Evolutionary conservation across 2,329 filamentous ascomycete genomes (phyloP), one percentile per base, ranked within the genome.

Genomic region (Fonsecaea pedrosoi): DNA sequence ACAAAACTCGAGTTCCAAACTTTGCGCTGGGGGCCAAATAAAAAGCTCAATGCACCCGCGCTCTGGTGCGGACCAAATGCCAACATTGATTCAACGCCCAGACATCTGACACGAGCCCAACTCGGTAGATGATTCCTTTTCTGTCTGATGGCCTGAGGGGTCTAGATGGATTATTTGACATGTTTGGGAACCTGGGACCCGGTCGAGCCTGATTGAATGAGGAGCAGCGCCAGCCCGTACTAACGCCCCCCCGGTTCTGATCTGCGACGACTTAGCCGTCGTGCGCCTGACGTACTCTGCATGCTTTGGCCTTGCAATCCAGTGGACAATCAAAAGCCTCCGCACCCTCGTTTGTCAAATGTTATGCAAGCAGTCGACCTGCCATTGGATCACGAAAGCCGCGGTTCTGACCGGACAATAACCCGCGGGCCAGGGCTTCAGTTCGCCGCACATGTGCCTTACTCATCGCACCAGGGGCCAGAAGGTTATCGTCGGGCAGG

Each of bases 241-340:
- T 18, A 18, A 32, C 30, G 30, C 30, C 21, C 45, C 45, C 45
- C 45, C 21, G 25, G 59, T 10, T 12, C 45, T 30, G 59, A 61
- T 61, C 59, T 61, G 32, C 59, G 10, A 53, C 54, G 54, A 32
- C 45, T 50, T 5, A 21, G 18, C 18, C 12, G 59, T 30, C 37
- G 9, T 56, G 60, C 50, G 60, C 53, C 60, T 62, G 60, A 62
- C 60, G 60, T 62, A 62, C 60, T 62, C 60, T 56, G 60, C 60
- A 62, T 62, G 60, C 60, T 35, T 62, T 48, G 54, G 37, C 60
- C 50, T 55, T 48, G 50, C 60, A 62, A 18, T 9, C 30, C 13
- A 4, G 35, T 50, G 45, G 21, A 18, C 45, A 50, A 50, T 30
- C 45, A 50, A 32, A 6, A 21, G n/a, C 10, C 40, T 32, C 6